Evolutionary conservation across 306 rosid genomes (phyloP), one percentile per base, ranked within the genome.

Genomic region (Potentilla sterilis): DNA sequence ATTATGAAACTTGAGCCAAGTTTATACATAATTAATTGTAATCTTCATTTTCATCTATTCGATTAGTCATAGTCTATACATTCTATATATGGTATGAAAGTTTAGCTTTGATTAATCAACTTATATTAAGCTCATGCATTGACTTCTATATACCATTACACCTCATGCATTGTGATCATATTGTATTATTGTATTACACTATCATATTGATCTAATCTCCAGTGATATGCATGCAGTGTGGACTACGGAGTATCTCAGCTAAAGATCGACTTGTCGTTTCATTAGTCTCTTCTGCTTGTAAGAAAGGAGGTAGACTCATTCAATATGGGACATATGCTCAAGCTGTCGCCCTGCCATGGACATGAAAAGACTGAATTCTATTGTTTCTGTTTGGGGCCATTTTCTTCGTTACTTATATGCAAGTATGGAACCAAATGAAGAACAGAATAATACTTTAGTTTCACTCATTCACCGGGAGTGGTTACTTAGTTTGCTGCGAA

Each of bases 401-500:
- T 77, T 68, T 47, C 37, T 16, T 37, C 4, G 15, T 44, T 28
- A 47, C 38, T 58, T 21, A 21, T 9, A 22, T 46, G 18, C 5
- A 46, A 46, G 1, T 52, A 19, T 52, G 35, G 64, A 24, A 4
- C 24, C 38, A 59, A 59, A 54, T 54, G 72, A 46, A n/a, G 28
- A 74, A 54, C 69, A 64, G 24, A 35, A 64, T 15, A 63, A 42
- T 35, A 63, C 24, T 37, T 37, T 37, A 37, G 40, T 37, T 9
- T 16, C 28, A 62, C 70, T 75, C 28, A 28, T 68, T 67, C 55
- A 18, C 55, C 67, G 34, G 19, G 83, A 78, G 87, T 70, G 37
- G 85, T 80, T 84, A 12, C 80, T 41, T 66, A 44, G 74, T 75
- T 78, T 80, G 81, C 83, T 74, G 83, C 75, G 84, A 68, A 82